Conservation (phyloP, 257 asterid species). For the Lantana camara region DNA sequence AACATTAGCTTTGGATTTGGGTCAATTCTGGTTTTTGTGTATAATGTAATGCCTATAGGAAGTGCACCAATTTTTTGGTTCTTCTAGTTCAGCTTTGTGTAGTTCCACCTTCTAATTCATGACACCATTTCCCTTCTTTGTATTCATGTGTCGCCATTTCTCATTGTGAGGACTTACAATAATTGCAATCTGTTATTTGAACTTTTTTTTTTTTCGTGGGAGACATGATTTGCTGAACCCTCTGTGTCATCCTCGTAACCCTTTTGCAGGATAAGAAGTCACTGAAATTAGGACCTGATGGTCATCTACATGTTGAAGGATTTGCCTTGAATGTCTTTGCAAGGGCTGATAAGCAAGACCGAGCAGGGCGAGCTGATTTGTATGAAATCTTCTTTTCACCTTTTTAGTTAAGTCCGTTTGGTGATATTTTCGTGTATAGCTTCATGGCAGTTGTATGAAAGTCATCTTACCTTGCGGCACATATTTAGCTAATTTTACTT, state of each 20-base stretch:
- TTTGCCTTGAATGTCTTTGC: conserved; percentile 85
- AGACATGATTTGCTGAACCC: not conserved
- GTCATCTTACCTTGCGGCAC: not conserved
- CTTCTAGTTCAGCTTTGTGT: conserved; percentile 8
- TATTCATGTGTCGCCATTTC: not conserved
- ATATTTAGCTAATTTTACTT: not conserved
- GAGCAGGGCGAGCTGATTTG: conserved; percentile 88
- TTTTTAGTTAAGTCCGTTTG: conserved; percentile 1
- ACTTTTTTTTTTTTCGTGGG: not conserved
- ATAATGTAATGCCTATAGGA: not conserved
- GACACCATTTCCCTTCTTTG: not conserved
- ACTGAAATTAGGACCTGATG: conserved; percentile 78
- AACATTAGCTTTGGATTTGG: not conserved
- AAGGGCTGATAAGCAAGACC: conserved; percentile 96
- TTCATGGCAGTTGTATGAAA: conserved; percentile 12
- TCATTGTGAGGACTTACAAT: not conserved
- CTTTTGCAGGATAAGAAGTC: conserved; percentile 85
- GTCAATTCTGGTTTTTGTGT: not conserved
- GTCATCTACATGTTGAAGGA: conserved; percentile 81
- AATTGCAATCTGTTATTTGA: not conserved
- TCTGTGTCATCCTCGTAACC: conserved; percentile 8
- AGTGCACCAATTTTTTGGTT: not conserved
- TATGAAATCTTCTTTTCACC: conserved; percentile 36
- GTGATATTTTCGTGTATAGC: not conserved
- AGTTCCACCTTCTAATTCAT: conserved; percentile 8